Evolutionary conservation across 2,329 filamentous ascomycete genomes (phyloP).

Genomic region (Phaeosphaeria sp.): DNA sequence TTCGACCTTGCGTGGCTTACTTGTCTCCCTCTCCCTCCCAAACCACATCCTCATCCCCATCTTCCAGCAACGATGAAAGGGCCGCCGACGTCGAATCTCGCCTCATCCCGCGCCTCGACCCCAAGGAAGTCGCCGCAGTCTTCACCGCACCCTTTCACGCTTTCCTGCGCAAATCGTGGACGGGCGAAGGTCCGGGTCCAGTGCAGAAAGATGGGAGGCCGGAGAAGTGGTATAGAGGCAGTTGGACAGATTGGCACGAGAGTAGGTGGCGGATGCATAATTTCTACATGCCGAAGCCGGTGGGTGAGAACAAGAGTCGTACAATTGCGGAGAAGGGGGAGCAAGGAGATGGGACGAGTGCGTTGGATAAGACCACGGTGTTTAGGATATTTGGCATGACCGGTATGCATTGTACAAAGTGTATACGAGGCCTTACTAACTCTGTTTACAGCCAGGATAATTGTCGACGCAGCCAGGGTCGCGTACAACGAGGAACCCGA

Average conservation of each 20-base stretch:
- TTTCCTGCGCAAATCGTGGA: constrained; percentile 68
- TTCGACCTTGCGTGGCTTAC: constrained; percentile 63
- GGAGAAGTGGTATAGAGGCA: constrained; percentile 82
- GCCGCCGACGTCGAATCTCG: constrained; percentile 60
- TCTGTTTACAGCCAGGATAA: constrained; percentile 67
- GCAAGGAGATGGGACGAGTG: constrained; percentile 44
- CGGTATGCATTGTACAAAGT: background rate
- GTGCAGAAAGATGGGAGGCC: constrained; percentile 42
- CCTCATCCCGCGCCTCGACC: constrained; percentile 81
- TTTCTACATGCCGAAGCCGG: constrained; percentile 75
- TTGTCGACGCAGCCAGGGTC: constrained; percentile 85
- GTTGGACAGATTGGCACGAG: constrained; percentile 81
- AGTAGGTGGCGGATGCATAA: constrained; percentile 86
- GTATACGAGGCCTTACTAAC: background rate
- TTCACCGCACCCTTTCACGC: constrained; percentile 89
- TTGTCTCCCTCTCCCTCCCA: constrained; percentile 54
- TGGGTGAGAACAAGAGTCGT: background rate
- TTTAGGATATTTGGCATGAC: constrained; percentile 97
- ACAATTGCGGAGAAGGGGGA: background rate
- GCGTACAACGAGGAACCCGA: constrained; percentile 84
- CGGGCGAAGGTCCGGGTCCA: constrained; percentile 55
- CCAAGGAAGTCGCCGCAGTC: constrained; percentile 89
- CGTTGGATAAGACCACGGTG: constrained; percentile 55
- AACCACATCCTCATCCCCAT: background rate
- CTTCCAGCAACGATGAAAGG: background rate